Percentiles rank a stretch among this genome's conserved stretches.
phyloP scores from a whole-genome alignment of 2,329 filamentous ascomycete genomes.

The Clonostachys rhizophaga region DNA sequence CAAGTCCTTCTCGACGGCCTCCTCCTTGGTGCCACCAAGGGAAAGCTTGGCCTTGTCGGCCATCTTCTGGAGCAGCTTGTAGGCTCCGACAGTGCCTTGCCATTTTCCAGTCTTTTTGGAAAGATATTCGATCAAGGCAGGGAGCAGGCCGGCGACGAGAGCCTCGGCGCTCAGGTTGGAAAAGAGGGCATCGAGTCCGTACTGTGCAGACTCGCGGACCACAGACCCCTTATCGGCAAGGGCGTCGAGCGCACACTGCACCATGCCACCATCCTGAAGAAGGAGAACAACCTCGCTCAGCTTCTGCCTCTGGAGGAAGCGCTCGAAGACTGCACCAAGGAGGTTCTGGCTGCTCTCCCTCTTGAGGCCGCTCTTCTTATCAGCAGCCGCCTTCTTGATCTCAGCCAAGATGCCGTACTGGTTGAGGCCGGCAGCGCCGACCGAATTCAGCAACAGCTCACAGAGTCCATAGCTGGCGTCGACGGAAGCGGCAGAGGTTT shows the following conservation, averaged over 20 bases:
- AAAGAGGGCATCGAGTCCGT: slow-evolving; percentile 88
- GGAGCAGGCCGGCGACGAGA: slow-evolving; percentile 77
- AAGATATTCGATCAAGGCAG: slow-evolving; percentile 71
- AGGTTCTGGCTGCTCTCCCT: slow-evolving; percentile 94
- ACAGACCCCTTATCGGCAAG: slow-evolving; percentile 86
- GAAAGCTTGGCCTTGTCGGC: slow-evolving; percentile 90
- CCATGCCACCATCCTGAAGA: slow-evolving; percentile 70
- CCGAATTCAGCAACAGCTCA: slow-evolving; percentile 49
- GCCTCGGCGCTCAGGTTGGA: slow-evolving; percentile 74
- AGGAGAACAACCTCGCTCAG: slow-evolving; percentile 79
- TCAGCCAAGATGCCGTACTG: slow-evolving; percentile 50
- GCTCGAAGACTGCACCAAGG: slow-evolving; percentile 88
- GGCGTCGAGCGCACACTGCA: slow-evolving; percentile 73
- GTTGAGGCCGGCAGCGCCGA: slow-evolving; percentile 47
- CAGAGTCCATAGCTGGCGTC: slow-evolving; percentile 59
- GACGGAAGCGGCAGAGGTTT: slow-evolving; percentile 65
- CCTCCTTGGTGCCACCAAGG: slow-evolving; percentile 72
- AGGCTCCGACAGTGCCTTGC: slow-evolving; percentile 90
- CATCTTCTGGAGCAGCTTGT: slow-evolving; percentile 83
- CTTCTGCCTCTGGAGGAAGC: slow-evolving; percentile 72
- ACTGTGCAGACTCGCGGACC: slow-evolving; percentile 88
- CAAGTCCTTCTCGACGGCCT: slow-evolving; percentile 83
- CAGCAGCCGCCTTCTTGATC: slow-evolving; percentile 69
- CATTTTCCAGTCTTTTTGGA: slow-evolving; percentile 86
- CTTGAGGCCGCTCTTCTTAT: slow-evolving; percentile 87